phyloP scores from a whole-genome alignment of 805 yeast species.

The Zygotorulaspora sp. region DNA sequence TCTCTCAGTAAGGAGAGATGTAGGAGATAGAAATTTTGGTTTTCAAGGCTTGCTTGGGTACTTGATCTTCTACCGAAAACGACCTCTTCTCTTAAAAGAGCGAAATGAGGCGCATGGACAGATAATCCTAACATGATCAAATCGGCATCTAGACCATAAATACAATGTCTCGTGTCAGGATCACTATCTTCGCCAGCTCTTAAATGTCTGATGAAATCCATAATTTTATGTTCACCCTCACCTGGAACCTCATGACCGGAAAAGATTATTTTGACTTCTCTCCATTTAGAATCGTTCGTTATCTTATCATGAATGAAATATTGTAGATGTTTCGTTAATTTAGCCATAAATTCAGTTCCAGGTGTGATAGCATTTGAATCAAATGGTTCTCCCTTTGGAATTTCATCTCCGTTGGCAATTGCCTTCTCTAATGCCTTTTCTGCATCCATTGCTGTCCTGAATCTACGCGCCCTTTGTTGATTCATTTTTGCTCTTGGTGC shows the following conservation, averaged over 20 bases:
- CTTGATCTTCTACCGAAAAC: slow-evolving; percentile 59
- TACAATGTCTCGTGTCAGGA: slow-evolving; percentile 84
- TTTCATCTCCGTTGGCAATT: slow-evolving; percentile 59
- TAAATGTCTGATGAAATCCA: slow-evolving; percentile 80
- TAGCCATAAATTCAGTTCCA: slow-evolving; percentile 95
- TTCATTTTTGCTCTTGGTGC: slow-evolving; percentile 99
- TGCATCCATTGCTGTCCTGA: slow-evolving; percentile 89
- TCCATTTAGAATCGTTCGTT: slow-evolving; percentile 84
- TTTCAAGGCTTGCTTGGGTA: slow-evolving; percentile 50
- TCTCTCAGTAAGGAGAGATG: slow-evolving; percentile 88
- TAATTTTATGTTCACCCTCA: slow-evolving; percentile 97
- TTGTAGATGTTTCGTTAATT: slow-evolving; percentile 71
- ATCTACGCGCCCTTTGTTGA: slow-evolving; percentile 94
- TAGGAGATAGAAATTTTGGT: slow-evolving; percentile 75
- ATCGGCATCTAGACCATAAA: slow-evolving; percentile 95
- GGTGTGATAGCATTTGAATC: slow-evolving; percentile 94
- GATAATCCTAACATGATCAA: slow-evolving; percentile 88
- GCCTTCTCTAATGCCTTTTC: slow-evolving; percentile 76
- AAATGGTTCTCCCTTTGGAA: slow-evolving; percentile 76
- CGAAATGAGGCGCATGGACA: slow-evolving; percentile 93
- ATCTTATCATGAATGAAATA: slow-evolving; percentile 87
- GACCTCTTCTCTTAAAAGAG: slow-evolving; percentile 92
- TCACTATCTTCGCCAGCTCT: slow-evolving; percentile 71
- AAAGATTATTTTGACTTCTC: slow-evolving; percentile 64
- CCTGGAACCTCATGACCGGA: slow-evolving; percentile 98